Base-by-base conservation (phyloP, 2,329 filamentous ascomycete species). In the Penicillium fuscoglaucum region DNA sequence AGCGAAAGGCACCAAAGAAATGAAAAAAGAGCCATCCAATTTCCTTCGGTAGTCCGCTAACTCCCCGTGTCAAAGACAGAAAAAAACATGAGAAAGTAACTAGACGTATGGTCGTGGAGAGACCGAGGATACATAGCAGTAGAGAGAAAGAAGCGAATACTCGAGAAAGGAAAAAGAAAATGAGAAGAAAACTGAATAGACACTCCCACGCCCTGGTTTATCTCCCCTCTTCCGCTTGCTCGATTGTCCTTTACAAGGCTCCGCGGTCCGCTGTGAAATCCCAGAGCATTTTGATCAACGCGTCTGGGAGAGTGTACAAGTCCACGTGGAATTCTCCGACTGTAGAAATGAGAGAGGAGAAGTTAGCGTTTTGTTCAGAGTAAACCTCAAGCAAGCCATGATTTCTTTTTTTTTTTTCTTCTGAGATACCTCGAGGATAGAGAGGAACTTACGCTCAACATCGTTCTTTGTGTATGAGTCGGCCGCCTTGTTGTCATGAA, bases 301-400 rank as follows among this genome's bases (percentile, higher is more conserved):
- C 79, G 65, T 98, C 95, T 1, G 95, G 93, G 64, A 99, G 86
- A n/a, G 95, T 98, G 79, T 96, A 98, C 58, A 99, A 84, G 72
- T 99, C 95, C 67, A 99, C 93, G 61, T 96, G 95, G 80, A 99
- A 99, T 79, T 99, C 95, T 71, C 95, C 95, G 71, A 93, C 92
- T 90, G 70, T 70, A 71, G 54, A 61, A 68, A 21, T 4, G n/a
- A 26, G 66, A 73, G 70, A 76, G 70, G 4, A 19, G 0, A 21
- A 21, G 41, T 53, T 26, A 53, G 51, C 17, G 5, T 75, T 74
- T 54, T 57, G 39, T 24, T n/a, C 17, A n/a, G 41, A 24, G 12
- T 17, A 28, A 35, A 21, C 0, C 4, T 19, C 24, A 15, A 28
- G 12, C 0, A 39, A n/a, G 6, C 17, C 35, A 19, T 15, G 7